A percentile compares a stretch with the other conserved stretches of the same genome.
Evolutionary conservation across 2,329 filamentous ascomycete genomes (phyloP).

Genomic region (Penicillium sp.): DNA sequence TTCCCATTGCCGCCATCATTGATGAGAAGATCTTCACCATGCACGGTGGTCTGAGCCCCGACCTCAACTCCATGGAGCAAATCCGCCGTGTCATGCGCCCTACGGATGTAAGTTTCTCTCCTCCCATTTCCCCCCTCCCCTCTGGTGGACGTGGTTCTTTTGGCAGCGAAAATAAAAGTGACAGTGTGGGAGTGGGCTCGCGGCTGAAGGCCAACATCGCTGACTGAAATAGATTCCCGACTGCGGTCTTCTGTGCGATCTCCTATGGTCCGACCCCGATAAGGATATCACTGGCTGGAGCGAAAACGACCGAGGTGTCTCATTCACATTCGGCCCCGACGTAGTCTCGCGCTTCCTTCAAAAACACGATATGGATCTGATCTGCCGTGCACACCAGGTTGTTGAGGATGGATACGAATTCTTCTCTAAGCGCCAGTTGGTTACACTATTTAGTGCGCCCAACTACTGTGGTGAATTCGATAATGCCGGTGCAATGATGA

Average conservation of each 20-base stretch:
- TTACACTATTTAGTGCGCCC: constrained; percentile 95
- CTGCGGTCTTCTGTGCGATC: constrained; percentile 93
- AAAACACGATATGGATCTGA: constrained; percentile 99
- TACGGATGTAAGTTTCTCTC: constrained; percentile 75
- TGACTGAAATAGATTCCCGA: constrained; percentile 77
- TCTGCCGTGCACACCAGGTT: constrained; percentile 97
- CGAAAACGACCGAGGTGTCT: constrained; percentile 97
- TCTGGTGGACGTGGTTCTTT: constrained; percentile 2
- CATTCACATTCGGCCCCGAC: constrained; percentile 96
- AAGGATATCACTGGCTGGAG: constrained; percentile 99
- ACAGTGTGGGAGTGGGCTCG: constrained; percentile 19
- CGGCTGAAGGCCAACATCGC: constrained; percentile 38
- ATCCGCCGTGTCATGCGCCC: constrained; percentile 98
- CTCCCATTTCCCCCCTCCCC: not conserved
- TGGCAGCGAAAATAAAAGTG: constrained; percentile 11
- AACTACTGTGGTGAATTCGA: constrained; percentile 99
- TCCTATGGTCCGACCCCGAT: constrained; percentile 97
- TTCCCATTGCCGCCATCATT: constrained; percentile 97
- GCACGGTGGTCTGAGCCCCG: constrained; percentile 95
- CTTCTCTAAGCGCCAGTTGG: constrained; percentile 96
- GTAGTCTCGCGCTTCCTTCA: constrained; percentile 96
- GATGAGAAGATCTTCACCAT: constrained; percentile 99
- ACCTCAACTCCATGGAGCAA: constrained; percentile 99
- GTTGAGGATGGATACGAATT: constrained; percentile 99
- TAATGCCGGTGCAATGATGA: constrained; percentile 99